Conservation (phyloP, 2,329 filamentous ascomycete genomes). For the Aspergillus thermomutatus region DNA sequence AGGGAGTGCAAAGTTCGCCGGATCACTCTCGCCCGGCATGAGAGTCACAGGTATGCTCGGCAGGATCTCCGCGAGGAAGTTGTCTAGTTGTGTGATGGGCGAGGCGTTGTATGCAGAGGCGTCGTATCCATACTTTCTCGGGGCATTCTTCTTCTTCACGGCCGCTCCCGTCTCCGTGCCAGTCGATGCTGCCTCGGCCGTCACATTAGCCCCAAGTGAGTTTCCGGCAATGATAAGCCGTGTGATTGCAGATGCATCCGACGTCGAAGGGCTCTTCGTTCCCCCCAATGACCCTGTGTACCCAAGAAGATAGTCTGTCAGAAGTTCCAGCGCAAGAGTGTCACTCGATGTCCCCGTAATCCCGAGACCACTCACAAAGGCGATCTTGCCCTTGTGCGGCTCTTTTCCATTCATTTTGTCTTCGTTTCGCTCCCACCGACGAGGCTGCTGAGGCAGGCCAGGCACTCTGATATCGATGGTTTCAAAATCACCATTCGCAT, state of each 20-base stretch:
- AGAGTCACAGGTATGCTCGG: slow-evolving; percentile 86
- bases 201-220: slow-evolving; percentile 59
- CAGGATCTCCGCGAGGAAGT: slow-evolving; percentile 74
- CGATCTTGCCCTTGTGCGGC: slow-evolving; percentile 63
- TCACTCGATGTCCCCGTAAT: slow-evolving; percentile 77
- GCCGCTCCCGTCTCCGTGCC: slow-evolving; percentile 25
- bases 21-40: slow-evolving; percentile 78
- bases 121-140: slow-evolving; percentile 94
- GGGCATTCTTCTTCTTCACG: slow-evolving; percentile 46
- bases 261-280: slow-evolving; percentile 49
- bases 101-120: slow-evolving; percentile 80
- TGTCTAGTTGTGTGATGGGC: slow-evolving; percentile 79
- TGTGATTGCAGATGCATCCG: slow-evolving; percentile 58
- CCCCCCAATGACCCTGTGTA: slow-evolving; percentile 58
- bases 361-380: slow-evolving; percentile 81
- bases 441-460: slow-evolving; percentile 77
- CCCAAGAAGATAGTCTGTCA: slow-evolving; percentile 84
- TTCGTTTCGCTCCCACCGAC: slow-evolving; percentile 68
- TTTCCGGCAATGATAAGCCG: slow-evolving; percentile 90
- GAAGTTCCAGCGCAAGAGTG: slow-evolving; percentile 69
- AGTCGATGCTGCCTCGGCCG: slow-evolving; percentile 35
- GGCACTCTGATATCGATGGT: slow-evolving; percentile 86
- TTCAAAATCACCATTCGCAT: slow-evolving; percentile 86
- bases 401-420: slow-evolving; percentile 36
- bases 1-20: slow-evolving; percentile 83